phyloP scores from a whole-genome alignment of 73 alveolate genomes.

The Uronychia binucleata region DNA sequence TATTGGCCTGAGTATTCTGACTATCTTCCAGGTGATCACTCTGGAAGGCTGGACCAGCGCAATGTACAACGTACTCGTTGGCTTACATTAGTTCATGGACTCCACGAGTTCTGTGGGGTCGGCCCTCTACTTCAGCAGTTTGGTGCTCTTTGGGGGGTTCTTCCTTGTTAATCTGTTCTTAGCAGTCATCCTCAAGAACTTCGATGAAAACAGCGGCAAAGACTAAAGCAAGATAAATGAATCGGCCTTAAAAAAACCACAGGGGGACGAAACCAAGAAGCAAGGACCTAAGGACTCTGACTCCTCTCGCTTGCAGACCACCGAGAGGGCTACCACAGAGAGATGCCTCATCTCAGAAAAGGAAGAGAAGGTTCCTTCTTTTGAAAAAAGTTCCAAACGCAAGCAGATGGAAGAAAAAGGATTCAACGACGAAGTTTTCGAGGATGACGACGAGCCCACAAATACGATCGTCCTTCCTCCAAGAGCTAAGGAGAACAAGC shows the following conservation, averaged over 20 bases:
- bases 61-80: slow-evolving; percentile 30
- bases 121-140: slow-evolving; percentile 9
- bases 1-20: slow-evolving; percentile 27
- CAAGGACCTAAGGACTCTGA: neutral
- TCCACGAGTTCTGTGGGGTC: neutral
- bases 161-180: slow-evolving; percentile 23
- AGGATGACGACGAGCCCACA: neutral
- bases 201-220: neutral
- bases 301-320: neutral
- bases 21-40: slow-evolving; percentile 44
- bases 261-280: too few relatives aligned
- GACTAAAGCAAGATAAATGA: neutral
- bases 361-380: neutral
- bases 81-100: slow-evolving; percentile 5
- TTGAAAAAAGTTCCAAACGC: neutral
- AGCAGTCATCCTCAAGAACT: slow-evolving; percentile 24
- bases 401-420: neutral
- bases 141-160: slow-evolving; percentile 29
- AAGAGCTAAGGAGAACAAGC: neutral
- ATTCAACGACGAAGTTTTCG: neutral
- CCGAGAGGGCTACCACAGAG: neutral
- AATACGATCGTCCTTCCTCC: neutral
- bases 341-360: neutral
- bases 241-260: neutral
- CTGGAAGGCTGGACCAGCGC: slow-evolving; percentile 48